Evolutionary conservation across 2,329 filamentous ascomycete species (phyloP).

Genomic region (Berkeleyomyces basicola): DNA sequence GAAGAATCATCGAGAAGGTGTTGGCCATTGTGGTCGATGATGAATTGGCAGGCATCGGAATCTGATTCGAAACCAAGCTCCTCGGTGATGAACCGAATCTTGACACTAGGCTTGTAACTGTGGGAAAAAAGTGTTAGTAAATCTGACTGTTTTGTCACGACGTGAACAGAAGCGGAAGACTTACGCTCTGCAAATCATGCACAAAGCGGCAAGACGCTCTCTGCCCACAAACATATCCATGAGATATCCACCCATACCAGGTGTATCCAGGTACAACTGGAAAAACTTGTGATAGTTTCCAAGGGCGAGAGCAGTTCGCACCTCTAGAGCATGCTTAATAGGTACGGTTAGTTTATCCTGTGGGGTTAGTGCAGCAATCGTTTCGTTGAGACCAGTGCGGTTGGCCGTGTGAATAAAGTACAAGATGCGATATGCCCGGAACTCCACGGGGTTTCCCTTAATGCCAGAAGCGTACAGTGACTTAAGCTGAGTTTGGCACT

Average conservation of each 20-base stretch:
- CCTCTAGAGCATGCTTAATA: conserved; percentile 80
- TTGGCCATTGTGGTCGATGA: conserved; percentile 64
- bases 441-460: conserved; percentile 82
- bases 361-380: conserved; percentile 94
- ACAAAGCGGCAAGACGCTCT: conserved; percentile 78
- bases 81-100: conserved; percentile 81
- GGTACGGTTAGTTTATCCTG: conserved; percentile 77
- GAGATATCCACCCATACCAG: conserved; percentile 93
- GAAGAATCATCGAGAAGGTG: conserved; percentile 51
- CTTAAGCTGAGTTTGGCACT: conserved; percentile 96
- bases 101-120: conserved; percentile 86
- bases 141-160: background rate
- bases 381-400: conserved; percentile 93
- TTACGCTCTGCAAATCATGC: conserved; percentile 89
- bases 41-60: conserved; percentile 76
- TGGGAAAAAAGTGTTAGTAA: conserved; percentile 27
- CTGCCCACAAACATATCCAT: conserved; percentile 98
- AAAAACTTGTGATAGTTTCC: conserved; percentile 98
- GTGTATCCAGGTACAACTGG: conserved; percentile 82
- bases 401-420: conserved; percentile 99
- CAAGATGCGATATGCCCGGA: conserved; percentile 97
- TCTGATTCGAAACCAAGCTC: conserved; percentile 93
- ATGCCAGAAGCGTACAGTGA: conserved; percentile 76
- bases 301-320: conserved; percentile 78
- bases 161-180: conserved; percentile 24